Base-by-base conservation (phyloP, 805 yeast genomes). In the Hanseniaspora occidentalis region DNA sequence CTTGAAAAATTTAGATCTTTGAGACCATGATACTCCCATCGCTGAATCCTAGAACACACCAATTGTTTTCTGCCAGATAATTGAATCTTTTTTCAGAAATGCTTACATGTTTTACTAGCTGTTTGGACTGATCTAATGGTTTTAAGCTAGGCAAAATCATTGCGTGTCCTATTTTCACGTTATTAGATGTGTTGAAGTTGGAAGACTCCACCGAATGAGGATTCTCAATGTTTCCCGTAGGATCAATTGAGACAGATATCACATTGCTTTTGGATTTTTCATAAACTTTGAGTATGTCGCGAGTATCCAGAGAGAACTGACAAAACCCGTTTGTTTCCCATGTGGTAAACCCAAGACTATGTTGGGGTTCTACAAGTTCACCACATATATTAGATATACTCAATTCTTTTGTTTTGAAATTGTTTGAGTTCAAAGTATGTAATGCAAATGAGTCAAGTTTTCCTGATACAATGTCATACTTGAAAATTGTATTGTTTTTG, bases 21-120 rank as follows among this genome's bases (percentile, higher is more conserved):
- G 48, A 41, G 6, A 51, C 23, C 4, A 51, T 44, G 19, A 55
- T 52, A 22, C 45, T 47, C 1, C 63, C 63, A 40, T 57, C 61
- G 18, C 49, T 55, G 37, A 53, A 57, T 5, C 61, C 62, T 20
- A 57, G 44, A n/a, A 53, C 40, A 37, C 54, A 49, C 63, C 63
- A 58, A 7, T 46, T 37, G 4, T 43, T 38, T 2, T 27, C 19
- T 6, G 43, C 23, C 31, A 51, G 48, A n/a, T 41, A 33, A 6
- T 33, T 33, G 4, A 19, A 8, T 11, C 24, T 33, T n/a, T n/a
- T n/a, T n/a, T n/a, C n/a, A n/a, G n/a, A n/a, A n/a, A n/a, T n/a
- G n/a, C n/a, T n/a, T n/a, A n/a, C n/a, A n/a, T n/a, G n/a, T n/a
- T n/a, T n/a, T n/a, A n/a, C n/a, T n/a, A n/a, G n/a, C n/a, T n/a